Conservation (phyloP, 2,329 filamentous ascomycete genomes). For the Chaetothyriales sp. region DNA sequence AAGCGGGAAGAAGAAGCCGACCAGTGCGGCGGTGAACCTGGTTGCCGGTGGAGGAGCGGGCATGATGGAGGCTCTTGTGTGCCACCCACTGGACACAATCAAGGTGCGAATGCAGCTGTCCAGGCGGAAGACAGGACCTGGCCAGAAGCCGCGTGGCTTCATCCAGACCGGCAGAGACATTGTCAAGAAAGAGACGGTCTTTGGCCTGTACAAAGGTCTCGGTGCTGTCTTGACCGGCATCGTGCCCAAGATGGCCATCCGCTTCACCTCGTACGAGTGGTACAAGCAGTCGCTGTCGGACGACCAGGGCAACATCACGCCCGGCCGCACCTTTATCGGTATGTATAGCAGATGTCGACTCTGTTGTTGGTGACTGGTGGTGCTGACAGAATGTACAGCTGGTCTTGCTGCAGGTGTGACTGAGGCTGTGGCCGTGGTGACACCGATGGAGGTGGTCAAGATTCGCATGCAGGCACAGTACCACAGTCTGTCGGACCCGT, state of each 20-base stretch:
- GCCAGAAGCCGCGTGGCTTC: slow-evolving; percentile 73
- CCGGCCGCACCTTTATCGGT: slow-evolving; percentile 58
- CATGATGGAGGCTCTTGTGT: slow-evolving; percentile 97
- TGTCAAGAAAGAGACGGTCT: slow-evolving; percentile 71
- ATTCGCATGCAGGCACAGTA: slow-evolving; percentile 96
- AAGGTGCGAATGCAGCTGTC: slow-evolving; percentile 99
- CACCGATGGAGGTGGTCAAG: slow-evolving; percentile 98
- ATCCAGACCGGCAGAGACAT: slow-evolving; percentile 74
- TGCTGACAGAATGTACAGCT: slow-evolving; percentile 34
- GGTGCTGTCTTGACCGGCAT: slow-evolving; percentile 93
- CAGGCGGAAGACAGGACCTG: slow-evolving; percentile 63
- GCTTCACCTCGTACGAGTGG: slow-evolving; percentile 90
- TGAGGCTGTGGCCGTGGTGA: slow-evolving; percentile 90
- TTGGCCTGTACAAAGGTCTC: slow-evolving; percentile 95
- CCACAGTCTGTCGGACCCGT: slow-evolving; percentile 91
- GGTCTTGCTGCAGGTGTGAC: slow-evolving; percentile 87
- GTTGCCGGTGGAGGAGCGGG: slow-evolving; percentile 96
- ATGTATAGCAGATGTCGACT: slow-evolving; percentile 19
- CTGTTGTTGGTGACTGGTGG: slow-evolving; percentile 1
- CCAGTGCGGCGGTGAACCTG: slow-evolving; percentile 76
- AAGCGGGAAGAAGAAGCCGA: slow-evolving; percentile 52
- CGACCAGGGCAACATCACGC: slow-evolving; percentile 51
- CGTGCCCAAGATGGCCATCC: slow-evolving; percentile 97
- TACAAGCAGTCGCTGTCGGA: slow-evolving; percentile 77
- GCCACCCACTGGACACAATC: slow-evolving; percentile 92